A percentile compares a stretch with the other conserved stretches of the same genome.
Conservation (phyloP, 108 stramenopile species). For the Stephanodiscus triporus region DNA sequence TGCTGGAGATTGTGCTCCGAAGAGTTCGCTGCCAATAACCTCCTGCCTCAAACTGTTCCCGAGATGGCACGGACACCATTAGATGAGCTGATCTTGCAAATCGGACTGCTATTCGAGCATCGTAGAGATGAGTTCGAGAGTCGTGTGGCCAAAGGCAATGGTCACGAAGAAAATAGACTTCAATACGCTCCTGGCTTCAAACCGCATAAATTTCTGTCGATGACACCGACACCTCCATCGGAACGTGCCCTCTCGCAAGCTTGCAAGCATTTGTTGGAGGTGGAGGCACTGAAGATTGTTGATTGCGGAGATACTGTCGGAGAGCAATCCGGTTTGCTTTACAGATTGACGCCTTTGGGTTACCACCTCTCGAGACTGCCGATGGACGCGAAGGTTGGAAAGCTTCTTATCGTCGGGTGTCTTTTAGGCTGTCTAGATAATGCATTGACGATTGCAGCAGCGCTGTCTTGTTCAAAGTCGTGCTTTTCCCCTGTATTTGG, state of each 20-base stretch:
- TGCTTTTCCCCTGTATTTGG: slow-evolving; percentile 24
- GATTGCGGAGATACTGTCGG: slow-evolving; percentile 11
- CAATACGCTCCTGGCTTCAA: slow-evolving; percentile 20
- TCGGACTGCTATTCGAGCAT: slow-evolving; percentile 65
- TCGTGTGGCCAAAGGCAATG: background rate
- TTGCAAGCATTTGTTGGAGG: slow-evolving; percentile 61
- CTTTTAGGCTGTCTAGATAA: slow-evolving; percentile 71
- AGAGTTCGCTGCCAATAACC: slow-evolving; percentile 29
- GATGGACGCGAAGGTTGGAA: slow-evolving; percentile 83
- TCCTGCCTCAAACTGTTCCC: slow-evolving; percentile 70
- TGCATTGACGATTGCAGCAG: slow-evolving; percentile 73
- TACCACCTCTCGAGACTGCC: slow-evolving; percentile 85
- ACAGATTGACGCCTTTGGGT: slow-evolving; percentile 83
- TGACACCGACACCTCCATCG: slow-evolving; percentile 84
- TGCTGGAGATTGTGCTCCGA: slow-evolving; percentile 83
- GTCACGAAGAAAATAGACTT: slow-evolving; percentile 1
- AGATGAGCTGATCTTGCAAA: slow-evolving; percentile 80
- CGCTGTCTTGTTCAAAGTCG: slow-evolving; percentile 57
- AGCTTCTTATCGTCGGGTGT: slow-evolving; percentile 73
- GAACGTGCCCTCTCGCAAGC: slow-evolving; percentile 53
- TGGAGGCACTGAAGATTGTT: slow-evolving; percentile 60
- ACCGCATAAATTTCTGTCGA: slow-evolving; percentile 65
- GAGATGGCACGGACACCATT: slow-evolving; percentile 89
- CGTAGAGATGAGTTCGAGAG: slow-evolving; percentile 27
- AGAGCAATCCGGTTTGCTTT: slow-evolving; percentile 11